These are phyloP conservation scores for Neurospora cerealis DNA, from an alignment of 495 filamentous ascomycete species.

Conservation along the genomic window DNA sequence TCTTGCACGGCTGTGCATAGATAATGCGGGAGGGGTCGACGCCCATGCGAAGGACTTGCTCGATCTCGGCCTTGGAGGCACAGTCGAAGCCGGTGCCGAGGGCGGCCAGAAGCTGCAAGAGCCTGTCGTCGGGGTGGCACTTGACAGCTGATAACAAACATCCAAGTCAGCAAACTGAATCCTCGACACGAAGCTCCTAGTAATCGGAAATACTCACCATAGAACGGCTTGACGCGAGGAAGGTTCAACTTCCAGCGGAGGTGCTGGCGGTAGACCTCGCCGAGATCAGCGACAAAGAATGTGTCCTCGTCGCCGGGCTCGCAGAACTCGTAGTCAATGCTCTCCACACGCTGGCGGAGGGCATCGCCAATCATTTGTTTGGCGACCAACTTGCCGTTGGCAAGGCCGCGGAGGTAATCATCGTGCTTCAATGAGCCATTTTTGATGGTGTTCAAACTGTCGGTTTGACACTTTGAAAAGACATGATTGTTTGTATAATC, in stretches of 20 bases:
- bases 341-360: conserved; percentile 69
- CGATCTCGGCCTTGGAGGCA: conserved; percentile 93
- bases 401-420: conserved; percentile 10
- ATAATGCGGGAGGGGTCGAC: conserved; percentile 90
- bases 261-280: conserved; percentile 97
- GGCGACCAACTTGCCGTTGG: conserved; percentile 21
- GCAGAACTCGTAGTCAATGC: conserved; percentile 75
- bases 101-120: conserved; percentile 75
- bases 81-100: conserved; percentile 96
- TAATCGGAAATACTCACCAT: conserved; percentile 52
- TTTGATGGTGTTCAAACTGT: conserved; percentile 23
- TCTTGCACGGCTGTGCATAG: conserved; percentile 99
- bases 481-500: conserved; percentile 35
- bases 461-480: conserved; percentile 12
- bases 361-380: conserved; percentile 64
- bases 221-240: conserved; percentile 88
- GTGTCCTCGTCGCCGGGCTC: conserved; percentile 88
- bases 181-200: neutral
- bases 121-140: conserved; percentile 88
- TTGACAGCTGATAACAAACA: conserved; percentile 64
- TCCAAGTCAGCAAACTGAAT: conserved; percentile 1
- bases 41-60: conserved; percentile 74
- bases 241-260: conserved; percentile 95
- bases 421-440: conserved; percentile 26
- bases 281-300: conserved; percentile 96